Conservation (phyloP, 75 land plant species). For the Sequoiadendron giganteum region DNA sequence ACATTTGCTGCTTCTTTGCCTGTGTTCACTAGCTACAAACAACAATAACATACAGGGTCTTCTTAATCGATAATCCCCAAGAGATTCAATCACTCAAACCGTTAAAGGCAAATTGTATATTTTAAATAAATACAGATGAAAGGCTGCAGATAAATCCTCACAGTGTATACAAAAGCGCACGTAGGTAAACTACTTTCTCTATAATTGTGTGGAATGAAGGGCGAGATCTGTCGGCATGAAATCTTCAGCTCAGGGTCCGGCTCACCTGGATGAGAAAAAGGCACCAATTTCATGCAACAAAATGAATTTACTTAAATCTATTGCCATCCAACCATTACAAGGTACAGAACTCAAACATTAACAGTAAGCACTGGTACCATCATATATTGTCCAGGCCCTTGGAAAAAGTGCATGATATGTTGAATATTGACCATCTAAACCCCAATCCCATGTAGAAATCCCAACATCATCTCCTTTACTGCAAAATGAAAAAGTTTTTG, state of each 20-base stretch:
- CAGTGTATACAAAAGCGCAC: conserved; percentile 90
- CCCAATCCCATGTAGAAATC: conserved; percentile 96
- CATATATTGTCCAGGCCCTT: conserved; percentile 98
- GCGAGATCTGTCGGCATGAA: conserved; percentile 97
- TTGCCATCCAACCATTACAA: not conserved
- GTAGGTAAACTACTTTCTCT: conserved; percentile 91
- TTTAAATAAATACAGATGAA: not conserved
- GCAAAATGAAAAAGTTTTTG: not conserved
- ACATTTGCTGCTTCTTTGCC: conserved; percentile 90
- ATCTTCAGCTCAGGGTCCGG: conserved; percentile 97
- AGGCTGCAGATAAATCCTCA: conserved; percentile 28
- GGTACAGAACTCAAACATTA: not conserved
- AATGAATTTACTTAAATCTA: not conserved
- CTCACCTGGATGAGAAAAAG: conserved; percentile 67
- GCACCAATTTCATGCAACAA: conserved; percentile 1
- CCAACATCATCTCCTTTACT: conserved; percentile 72
- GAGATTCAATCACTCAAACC: not conserved
- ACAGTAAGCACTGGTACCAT: conserved; percentile 49
- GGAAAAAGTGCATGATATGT: conserved; percentile 98
- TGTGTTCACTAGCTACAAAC: conserved; percentile 83
- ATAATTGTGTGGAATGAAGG: conserved; percentile 97
- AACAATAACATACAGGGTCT: not conserved
- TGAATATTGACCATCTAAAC: conserved; percentile 89
- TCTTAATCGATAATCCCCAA: not conserved
- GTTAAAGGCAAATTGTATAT: not conserved